A percentile compares a stretch with the other conserved stretches of the same genome.
phyloP scores from a whole-genome alignment of 1,139 yeast species.

The Saccharomyces hybrid region DNA sequence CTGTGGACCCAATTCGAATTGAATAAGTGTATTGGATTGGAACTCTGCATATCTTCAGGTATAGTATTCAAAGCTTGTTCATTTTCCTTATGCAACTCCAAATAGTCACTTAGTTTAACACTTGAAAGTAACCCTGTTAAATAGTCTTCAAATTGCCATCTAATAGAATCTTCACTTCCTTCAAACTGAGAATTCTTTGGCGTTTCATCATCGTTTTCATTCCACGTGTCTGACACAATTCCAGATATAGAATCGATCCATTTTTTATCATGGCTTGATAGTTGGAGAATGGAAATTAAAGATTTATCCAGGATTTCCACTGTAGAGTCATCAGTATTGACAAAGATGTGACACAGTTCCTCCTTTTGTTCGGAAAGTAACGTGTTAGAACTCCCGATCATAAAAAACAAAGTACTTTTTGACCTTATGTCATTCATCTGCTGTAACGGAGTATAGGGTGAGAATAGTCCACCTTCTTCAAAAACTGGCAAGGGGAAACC shows the following conservation, averaged over 20 bases:
- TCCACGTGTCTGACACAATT: constrained; percentile 33
- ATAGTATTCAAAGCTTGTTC: constrained; percentile 27
- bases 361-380: constrained; percentile 61
- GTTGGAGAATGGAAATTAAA: constrained; percentile 39
- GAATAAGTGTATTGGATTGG: constrained; percentile 45
- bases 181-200: constrained; percentile 44
- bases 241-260: constrained; percentile 45
- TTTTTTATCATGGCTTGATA: constrained; percentile 62
- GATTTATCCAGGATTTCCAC: constrained; percentile 40
- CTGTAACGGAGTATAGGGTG: constrained; percentile 88
- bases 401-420: constrained; percentile 52
- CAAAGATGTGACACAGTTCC: constrained; percentile 48
- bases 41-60: constrained; percentile 17
- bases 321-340: constrained; percentile 45
- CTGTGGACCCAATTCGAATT: constrained; percentile 47
- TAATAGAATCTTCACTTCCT: constrained; percentile 85
- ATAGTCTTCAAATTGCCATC: constrained; percentile 87
- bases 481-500: constrained; percentile 86
- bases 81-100: constrained; percentile 35
- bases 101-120: constrained; percentile 59
- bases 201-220: constrained; percentile 37
- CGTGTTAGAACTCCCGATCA: constrained; percentile 85
- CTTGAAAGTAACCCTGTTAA: constrained; percentile 66
- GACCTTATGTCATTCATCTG: constrained; percentile 69
- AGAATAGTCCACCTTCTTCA: constrained; percentile 80